A percentile compares a stretch with the other conserved stretches of the same genome.
Conservation (phyloP, 2,329 filamentous ascomycete species). For the Zelopaecilomyces penicillatus region DNA sequence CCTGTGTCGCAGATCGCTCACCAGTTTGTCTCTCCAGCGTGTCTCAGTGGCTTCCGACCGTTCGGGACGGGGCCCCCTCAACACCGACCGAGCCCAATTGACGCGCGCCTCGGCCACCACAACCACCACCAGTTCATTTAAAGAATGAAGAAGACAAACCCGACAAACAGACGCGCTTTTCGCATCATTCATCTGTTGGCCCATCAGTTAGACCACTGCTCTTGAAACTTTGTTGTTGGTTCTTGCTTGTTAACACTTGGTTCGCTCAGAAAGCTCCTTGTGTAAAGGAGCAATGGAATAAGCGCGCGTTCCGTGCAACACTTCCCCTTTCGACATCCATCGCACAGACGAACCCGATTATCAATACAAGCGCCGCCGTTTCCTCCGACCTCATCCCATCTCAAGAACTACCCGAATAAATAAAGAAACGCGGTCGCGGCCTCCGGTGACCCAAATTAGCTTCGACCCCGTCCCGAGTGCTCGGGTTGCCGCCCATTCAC, state of each 20-base stretch:
- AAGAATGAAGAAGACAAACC: no score
- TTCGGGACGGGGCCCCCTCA: background rate
- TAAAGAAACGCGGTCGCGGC: background rate
- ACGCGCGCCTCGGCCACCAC: background rate
- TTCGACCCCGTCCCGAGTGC: background rate
- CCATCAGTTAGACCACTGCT: background rate
- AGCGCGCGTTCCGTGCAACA: no score
- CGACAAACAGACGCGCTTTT: no score
- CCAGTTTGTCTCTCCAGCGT: background rate
- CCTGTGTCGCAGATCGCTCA: background rate
- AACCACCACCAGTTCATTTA: background rate
- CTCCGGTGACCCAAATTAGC: background rate
- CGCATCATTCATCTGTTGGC: background rate
- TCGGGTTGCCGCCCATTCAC: background rate
- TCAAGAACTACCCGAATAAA: background rate
- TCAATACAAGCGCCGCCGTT: background rate
- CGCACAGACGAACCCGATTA: background rate
- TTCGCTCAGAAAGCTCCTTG: no score
- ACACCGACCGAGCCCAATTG: background rate
- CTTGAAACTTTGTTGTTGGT: background rate
- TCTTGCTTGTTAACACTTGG: no score
- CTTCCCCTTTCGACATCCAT: background rate
- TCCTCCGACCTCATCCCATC: background rate
- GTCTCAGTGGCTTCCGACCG: background rate
- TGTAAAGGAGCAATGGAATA: no score